phyloP scores from a whole-genome alignment of 2,329 filamentous ascomycete species.

The Colletotrichum higginsianum region DNA sequence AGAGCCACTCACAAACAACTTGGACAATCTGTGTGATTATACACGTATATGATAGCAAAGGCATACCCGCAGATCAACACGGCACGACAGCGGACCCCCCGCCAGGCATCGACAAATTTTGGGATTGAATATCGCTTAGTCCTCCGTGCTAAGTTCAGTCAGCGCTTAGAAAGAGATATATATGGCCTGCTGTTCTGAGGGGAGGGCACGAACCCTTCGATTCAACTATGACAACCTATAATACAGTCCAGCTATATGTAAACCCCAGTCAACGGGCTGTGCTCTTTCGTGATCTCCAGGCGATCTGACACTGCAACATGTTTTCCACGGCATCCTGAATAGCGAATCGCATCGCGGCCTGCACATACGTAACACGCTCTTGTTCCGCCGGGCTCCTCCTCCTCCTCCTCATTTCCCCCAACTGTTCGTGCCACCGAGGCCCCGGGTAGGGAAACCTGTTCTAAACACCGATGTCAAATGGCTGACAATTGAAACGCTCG shows the following conservation, averaged over 20 bases:
- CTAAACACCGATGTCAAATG: conserved; percentile 37
- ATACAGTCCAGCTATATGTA: not conserved
- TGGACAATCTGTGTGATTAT: not conserved
- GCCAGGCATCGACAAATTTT: conserved; percentile 2
- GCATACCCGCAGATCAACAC: not conserved
- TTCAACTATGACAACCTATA: not conserved
- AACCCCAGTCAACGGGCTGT: conserved; percentile 24
- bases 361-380: not conserved
- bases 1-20: conserved; percentile 17
- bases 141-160: conserved; percentile 9
- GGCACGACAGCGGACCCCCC: not conserved
- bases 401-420: conserved; percentile 27
- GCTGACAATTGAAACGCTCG: conserved; percentile 36
- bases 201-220: not conserved
- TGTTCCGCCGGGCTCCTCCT: not conserved
- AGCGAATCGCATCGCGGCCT: conserved; percentile 34
- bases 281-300: conserved; percentile 26
- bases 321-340: conserved; percentile 11
- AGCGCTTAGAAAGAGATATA: conserved; percentile 14
- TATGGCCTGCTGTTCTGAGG: conserved; percentile 9
- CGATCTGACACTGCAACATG: conserved; percentile 34
- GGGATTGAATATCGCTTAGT: not conserved
- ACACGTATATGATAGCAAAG: not conserved
- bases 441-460: conserved; percentile 14
- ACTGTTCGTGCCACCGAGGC: conserved; percentile 32